Percentiles rank a stretch among this genome's conserved stretches.
Evolutionary conservation across 306 rosid species (phyloP).

Genomic region (Glycine latifolia): DNA sequence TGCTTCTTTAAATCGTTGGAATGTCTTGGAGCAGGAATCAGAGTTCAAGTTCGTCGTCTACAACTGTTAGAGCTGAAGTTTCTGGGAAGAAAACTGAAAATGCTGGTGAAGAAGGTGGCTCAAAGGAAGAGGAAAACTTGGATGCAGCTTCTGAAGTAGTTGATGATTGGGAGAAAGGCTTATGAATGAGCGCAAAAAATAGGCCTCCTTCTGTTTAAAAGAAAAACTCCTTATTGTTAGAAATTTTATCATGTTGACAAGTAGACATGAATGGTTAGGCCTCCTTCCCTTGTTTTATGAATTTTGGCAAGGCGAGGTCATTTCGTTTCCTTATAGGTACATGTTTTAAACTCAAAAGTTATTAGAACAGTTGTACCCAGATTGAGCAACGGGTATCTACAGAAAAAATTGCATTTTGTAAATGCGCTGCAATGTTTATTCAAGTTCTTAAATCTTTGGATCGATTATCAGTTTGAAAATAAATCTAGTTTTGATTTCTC

Average conservation of each 20-base stretch:
- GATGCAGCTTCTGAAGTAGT: slow-evolving; percentile 67
- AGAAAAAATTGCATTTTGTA: not conserved
- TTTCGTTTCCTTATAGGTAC: not conserved
- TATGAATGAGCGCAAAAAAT: slow-evolving; percentile 51
- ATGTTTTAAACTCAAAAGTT: not conserved
- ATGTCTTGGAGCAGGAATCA: slow-evolving; percentile 65
- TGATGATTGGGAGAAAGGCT: slow-evolving; percentile 95
- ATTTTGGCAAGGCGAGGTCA: slow-evolving; percentile 43
- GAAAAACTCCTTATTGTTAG: not conserved
- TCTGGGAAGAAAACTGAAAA: slow-evolving; percentile 25
- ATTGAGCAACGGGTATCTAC: slow-evolving; percentile 28
- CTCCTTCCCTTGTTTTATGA: slow-evolving; percentile 38
- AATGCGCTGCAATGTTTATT: not conserved
- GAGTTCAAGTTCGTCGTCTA: slow-evolving; percentile 53
- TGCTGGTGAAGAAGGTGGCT: slow-evolving; percentile 1
- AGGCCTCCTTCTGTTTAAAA: not conserved
- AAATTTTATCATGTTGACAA: slow-evolving; percentile 16
- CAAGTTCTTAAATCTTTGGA: not conserved
- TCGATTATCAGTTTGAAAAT: not conserved
- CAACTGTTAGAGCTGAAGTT: slow-evolving; percentile 40
- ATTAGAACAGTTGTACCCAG: slow-evolving; percentile 18
- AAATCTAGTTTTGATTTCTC: not conserved
- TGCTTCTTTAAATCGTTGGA: slow-evolving; percentile 76
- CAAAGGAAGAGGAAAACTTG: slow-evolving; percentile 38
- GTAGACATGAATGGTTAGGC: slow-evolving; percentile 23